Evolutionary conservation across 169 alveolate genomes (phyloP).

Genomic region (Cryptosporidium ubiquitum): DNA sequence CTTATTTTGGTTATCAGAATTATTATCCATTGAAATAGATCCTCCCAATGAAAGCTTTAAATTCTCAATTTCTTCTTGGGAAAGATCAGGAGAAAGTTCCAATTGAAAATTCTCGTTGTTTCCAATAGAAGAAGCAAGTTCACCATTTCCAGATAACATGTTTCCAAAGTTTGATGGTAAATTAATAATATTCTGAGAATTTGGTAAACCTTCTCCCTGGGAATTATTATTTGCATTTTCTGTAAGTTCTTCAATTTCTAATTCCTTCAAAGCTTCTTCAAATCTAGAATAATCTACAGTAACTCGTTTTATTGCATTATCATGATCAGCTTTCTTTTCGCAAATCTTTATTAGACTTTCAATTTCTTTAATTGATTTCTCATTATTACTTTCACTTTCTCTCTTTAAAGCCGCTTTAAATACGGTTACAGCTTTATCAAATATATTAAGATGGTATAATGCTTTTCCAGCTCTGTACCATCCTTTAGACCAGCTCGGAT

Average conservation of each 20-base stretch:
- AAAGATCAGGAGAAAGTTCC: slow-evolving; percentile 67
- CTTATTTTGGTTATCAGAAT: background rate
- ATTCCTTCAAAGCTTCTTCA: slow-evolving; percentile 37
- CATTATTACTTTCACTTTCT: background rate
- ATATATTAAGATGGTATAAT: slow-evolving; percentile 30
- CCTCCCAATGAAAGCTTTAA: slow-evolving; percentile 48
- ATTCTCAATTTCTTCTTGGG: slow-evolving; percentile 60
- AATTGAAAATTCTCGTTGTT: slow-evolving; percentile 35
- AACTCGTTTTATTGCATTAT: slow-evolving; percentile 42
- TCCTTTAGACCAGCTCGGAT: slow-evolving; percentile 68
- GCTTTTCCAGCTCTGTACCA: slow-evolving; percentile 75
- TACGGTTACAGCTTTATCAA: slow-evolving; percentile 48
- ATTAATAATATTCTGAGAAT: slow-evolving; percentile 27
- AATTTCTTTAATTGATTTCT: slow-evolving; percentile 26
- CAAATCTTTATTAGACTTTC: slow-evolving; percentile 28
- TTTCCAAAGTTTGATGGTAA: slow-evolving; percentile 18
- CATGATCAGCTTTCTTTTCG: slow-evolving; percentile 70
- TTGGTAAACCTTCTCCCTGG: background rate
- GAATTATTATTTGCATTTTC: background rate
- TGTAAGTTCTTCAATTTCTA: slow-evolving; percentile 32
- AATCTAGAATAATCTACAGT: slow-evolving; percentile 65
- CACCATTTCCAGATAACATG: background rate
- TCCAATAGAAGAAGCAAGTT: background rate
- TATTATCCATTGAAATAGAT: background rate
- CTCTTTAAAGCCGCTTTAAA: slow-evolving; percentile 64